Base-by-base conservation (phyloP, 148 eudicot species). In the Rhododendron vialii region DNA sequence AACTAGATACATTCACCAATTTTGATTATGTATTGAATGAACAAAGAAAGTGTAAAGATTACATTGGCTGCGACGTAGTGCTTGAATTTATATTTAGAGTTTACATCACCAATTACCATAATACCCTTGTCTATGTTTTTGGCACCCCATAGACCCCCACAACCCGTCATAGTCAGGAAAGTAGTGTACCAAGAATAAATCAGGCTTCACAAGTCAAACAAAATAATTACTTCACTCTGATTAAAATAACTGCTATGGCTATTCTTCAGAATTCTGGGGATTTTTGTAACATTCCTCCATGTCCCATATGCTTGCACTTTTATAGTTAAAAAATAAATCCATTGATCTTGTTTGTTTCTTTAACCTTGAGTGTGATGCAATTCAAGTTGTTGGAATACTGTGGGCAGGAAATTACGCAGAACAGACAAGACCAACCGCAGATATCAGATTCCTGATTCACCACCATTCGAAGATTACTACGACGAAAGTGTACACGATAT, bases 381-480 rank as follows among this genome's bases (percentile, higher is more conserved):
- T 73, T 15, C 14, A 9, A 47, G 28, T 17, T 45, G 15, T 11
- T 69, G 57, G 48, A 74, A 73, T 43, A 35, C 80, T 57, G 11
- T 86, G 22, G 88, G 88, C 91, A 96, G 96, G 88, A 94, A 88
- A 18, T 78, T 92, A 36, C n/a, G 67, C 53, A 89, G 83, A 89
- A 71, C 45, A 26, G 85, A 82, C 41, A 89, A 78, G 87, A 87
- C 84, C 55, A 79, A 84, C 43, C 89, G 12, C 69, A 88, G 89
- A 88, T 69, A 84, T 78, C 76, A 51, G 55, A 82, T 88, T 80
- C 80, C 88, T 51, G 87, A 85, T 88, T 86, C 90, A 81, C 88
- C 94, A 7, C 90, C 92, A 10, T 28, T 82, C 80, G 71, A 84
- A 69, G 90, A 65, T 48, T 59, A 82, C 35, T 59, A 83, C 81